phyloP scores from a whole-genome alignment of 306 rosid genomes.

The Gastrolobium bilobum region DNA sequence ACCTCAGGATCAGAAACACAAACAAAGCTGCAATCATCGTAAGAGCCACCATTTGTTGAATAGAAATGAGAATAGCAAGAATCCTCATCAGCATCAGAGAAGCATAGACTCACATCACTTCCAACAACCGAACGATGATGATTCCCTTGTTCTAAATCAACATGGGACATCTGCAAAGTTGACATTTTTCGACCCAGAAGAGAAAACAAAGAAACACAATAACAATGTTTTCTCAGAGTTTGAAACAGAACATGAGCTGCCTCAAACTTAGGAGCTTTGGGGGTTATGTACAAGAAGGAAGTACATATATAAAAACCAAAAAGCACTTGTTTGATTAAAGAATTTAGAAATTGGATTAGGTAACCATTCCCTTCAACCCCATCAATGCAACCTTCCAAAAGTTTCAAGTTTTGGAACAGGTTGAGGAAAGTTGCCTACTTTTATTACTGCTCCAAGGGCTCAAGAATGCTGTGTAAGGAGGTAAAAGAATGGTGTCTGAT shows the following conservation, averaged over 20 bases:
- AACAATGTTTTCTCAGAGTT: constrained; percentile 30
- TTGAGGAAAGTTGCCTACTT: constrained; percentile 43
- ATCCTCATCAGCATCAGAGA: constrained; percentile 92
- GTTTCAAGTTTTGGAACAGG: constrained; percentile 45
- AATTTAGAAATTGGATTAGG: constrained; percentile 68
- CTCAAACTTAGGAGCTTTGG: constrained; percentile 54
- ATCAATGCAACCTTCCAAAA: constrained; percentile 46
- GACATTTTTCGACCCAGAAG: constrained; percentile 61
- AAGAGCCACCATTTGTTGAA: constrained; percentile 89
- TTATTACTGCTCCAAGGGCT: constrained; percentile 21
- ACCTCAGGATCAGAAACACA: constrained; percentile 70
- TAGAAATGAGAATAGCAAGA: constrained; percentile 89
- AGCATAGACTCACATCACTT: constrained; percentile 72
- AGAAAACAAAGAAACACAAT: constrained; percentile 10
- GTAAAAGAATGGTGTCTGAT: constrained; percentile 40
- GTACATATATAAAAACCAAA: not conserved
- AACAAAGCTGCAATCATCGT: constrained; percentile 77
- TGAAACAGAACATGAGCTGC: constrained; percentile 43
- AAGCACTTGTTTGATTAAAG: constrained; percentile 49
- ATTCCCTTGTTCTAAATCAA: constrained; percentile 77
- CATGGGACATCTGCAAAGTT: constrained; percentile 61
- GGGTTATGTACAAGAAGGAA: constrained; percentile 38
- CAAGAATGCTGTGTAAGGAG: constrained; percentile 37
- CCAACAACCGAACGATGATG: constrained; percentile 60
- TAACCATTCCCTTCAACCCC: constrained; percentile 58